Evolutionary conservation across 2,329 filamentous ascomycete genomes (phyloP), one percentile per base, ranked within the genome.

Genomic region (Bipolaris zeicola): DNA sequence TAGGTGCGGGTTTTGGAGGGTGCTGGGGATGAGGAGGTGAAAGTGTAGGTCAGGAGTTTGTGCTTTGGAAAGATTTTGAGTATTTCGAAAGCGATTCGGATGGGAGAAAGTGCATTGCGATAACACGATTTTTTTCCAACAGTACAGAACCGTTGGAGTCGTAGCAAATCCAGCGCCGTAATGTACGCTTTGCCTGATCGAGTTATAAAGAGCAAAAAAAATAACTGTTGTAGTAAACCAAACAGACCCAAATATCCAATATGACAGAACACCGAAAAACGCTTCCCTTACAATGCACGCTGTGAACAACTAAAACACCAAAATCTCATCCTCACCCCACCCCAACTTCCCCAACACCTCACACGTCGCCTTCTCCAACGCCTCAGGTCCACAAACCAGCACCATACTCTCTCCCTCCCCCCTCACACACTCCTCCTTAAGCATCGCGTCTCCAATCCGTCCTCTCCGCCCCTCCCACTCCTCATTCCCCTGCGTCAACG

Each of bases 311-410:
- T 60, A 95, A 70, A 95, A 96, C 76, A 94, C 91, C 63, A 93
- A 72, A 64, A 95, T 68, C 71, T 93, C 86, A 13, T 87, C 83
- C 59, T 91, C 87, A 7, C 74, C 79, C 90, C 91, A 96, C 0
- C 90, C 90, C 73, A 88, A 78, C 11, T 80, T 82, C 51, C 81
- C 71, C 66, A 90, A 72, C 24, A 84, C 83, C 43, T 78, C 72
- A 62, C 83, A 82, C 3, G 85, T 86, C 55, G 81, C 85, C 58
- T 86, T 87, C 77, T 96, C 91, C 79, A 96, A 80, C 3, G 87
- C 78, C 64, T 83, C 85, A 0, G 92, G 92, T 2, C 92, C 92
- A 77, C 92, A 96, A 14, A 96, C 81, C 55, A 96, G 76, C 13
- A 91, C 86, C 80, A 96, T 66, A 2, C 71, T 72, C 26, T 77